Evolutionary conservation across 1,284 basidiomycete species (phyloP).

Genomic region (Cystobasidium pallidum): DNA sequence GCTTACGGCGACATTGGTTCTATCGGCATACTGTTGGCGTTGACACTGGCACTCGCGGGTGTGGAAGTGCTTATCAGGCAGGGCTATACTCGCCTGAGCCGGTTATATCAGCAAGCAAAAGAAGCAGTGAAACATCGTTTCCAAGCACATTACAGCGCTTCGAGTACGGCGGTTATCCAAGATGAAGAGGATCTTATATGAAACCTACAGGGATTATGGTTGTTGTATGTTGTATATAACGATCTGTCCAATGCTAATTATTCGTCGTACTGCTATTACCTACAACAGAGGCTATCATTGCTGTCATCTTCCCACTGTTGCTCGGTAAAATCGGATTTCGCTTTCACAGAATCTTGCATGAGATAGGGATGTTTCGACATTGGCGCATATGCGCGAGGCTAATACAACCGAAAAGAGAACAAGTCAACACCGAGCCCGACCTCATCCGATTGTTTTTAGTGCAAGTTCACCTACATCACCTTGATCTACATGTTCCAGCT

Average conservation of each 20-base stretch:
- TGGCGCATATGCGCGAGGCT: constrained; percentile 5
- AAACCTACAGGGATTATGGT: too few species aligned
- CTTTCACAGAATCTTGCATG: not conserved
- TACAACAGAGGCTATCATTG: not conserved
- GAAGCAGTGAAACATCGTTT: constrained; percentile 7
- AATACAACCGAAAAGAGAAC: not conserved
- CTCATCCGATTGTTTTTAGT: not conserved
- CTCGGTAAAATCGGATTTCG: not conserved
- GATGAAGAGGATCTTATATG: constrained; percentile 1
- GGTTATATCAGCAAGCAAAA: not conserved
- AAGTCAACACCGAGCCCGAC: not conserved
- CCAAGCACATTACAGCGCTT: not conserved
- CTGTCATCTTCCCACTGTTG: constrained; percentile 1
- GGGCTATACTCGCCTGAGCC: not conserved
- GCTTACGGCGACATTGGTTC: constrained; percentile 8
- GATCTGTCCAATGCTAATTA: not conserved
- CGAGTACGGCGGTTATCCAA: not conserved
- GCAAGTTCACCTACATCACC: constrained; percentile 12
- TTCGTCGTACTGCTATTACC: not conserved
- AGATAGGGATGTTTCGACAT: constrained; percentile 16
- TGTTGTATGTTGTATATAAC: not conserved
- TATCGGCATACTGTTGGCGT: constrained; percentile 13
- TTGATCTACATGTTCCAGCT: not conserved
- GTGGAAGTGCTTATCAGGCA: not conserved
- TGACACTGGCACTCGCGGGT: not conserved